Percentiles rank a stretch among this genome's conserved stretches.
phyloP scores from a whole-genome alignment of 169 alveolate species.

The Plasmodium berghei region DNA sequence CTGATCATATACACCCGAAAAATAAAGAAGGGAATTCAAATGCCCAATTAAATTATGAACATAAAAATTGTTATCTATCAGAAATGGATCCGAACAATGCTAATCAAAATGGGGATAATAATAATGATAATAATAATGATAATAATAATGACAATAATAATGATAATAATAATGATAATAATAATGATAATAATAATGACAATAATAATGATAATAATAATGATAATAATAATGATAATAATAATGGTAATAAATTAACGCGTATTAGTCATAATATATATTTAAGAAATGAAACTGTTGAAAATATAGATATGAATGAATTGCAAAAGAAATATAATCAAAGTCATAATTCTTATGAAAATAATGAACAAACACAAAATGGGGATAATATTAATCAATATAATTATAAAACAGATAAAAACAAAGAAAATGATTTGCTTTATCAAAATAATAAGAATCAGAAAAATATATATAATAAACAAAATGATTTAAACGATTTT shows the following conservation, averaged over 20 bases:
- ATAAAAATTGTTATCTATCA: background rate
- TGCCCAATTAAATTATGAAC: too few species aligned
- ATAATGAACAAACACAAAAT: background rate
- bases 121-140: background rate
- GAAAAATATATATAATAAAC: background rate
- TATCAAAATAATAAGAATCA: background rate
- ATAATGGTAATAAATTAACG: background rate
- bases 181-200: background rate
- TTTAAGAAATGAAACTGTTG: conserved; percentile 50
- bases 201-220: background rate
- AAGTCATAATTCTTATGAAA: background rate
- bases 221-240: background rate
- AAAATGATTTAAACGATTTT: background rate
- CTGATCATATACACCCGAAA: too few species aligned
- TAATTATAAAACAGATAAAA: background rate
- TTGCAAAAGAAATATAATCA: background rate
- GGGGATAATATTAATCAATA: background rate
- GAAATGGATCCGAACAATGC: background rate
- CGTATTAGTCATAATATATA: conserved; percentile 56
- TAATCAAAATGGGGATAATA: background rate
- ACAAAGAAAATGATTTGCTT: background rate
- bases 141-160: background rate
- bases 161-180: background rate
- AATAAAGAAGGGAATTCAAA: too few species aligned
- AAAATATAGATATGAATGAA: conserved; percentile 51